Evolutionary conservation across 2,329 filamentous ascomycete genomes (phyloP).

Genomic region (Fusarium sp.): DNA sequence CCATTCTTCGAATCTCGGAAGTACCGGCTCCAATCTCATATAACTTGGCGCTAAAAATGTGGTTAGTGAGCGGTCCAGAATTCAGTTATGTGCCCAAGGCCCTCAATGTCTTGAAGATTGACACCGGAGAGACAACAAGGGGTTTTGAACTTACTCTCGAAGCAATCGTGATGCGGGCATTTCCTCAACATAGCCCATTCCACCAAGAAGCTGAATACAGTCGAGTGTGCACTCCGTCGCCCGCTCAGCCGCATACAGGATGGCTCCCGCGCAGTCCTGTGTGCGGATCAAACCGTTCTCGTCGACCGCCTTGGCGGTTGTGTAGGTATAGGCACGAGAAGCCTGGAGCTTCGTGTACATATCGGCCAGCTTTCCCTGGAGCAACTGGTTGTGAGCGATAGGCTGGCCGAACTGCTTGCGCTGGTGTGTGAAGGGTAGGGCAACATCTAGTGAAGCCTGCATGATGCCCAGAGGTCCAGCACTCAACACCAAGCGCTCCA

Average conservation of each 20-base stretch:
- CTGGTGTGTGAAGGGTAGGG: conserved; percentile 88
- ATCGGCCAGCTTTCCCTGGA: conserved; percentile 93
- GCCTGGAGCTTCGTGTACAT: conserved; percentile 97
- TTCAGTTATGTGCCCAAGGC: neutral
- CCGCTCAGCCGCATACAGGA: conserved; percentile 90
- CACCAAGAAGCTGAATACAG: conserved; percentile 90
- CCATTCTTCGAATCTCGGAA: conserved; percentile 91
- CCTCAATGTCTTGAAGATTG: neutral
- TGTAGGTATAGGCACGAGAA: conserved; percentile 86
- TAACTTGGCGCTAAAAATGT: conserved; percentile 67
- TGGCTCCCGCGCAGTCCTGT: conserved; percentile 93
- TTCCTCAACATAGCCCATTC: conserved; percentile 96
- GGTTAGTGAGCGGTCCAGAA: conserved; percentile 43
- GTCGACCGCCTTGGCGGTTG: conserved; percentile 82
- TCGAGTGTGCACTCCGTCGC: conserved; percentile 89
- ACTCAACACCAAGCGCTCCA: conserved; percentile 91
- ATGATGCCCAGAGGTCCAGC: conserved; percentile 93
- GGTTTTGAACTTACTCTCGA: conserved; percentile 64
- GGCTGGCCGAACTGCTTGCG: conserved; percentile 88
- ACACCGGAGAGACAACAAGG: neutral
- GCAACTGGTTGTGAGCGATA: conserved; percentile 90
- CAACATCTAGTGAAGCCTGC: conserved; percentile 88
- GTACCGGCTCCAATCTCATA: conserved; percentile 99
- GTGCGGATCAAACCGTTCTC: conserved; percentile 79
- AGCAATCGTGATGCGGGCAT: conserved; percentile 88